Base-by-base conservation (phyloP, 169 alveolate species). In the Plasmodium gonderi region DNA sequence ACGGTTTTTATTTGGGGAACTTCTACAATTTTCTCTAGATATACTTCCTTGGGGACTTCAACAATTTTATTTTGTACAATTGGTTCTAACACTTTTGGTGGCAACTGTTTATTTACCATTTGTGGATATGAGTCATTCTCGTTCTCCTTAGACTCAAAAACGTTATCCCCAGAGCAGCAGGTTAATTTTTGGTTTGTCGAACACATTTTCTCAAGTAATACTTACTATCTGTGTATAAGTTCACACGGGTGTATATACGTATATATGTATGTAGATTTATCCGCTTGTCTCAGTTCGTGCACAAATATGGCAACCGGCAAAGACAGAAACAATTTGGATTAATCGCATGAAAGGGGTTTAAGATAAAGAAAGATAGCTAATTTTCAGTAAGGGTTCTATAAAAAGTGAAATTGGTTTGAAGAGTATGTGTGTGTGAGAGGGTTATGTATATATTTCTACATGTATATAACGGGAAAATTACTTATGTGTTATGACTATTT, bases 1-100 rank as follows among this genome's bases (percentile, higher is more conserved):
- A 96, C 97, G 23, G 92, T 96, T 69, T 96, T 96, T 69, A 96
- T 96, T 85, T 95, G 96, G 23, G 97, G 97, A 12, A 96, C 97
- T 90, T 96, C 97, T 23, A 96, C 90, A 80, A 96, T 94, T 89
- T 95, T 95, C 94, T 96, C 97, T 75, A 94, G 95, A 76, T 92
- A 90, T 38, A 93, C 94, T 54, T 95, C 97, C 92, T 92, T 95
- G 75, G 95, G 95, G 12, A 96, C 96, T 91, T 96, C 97, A 77
- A 96, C 94, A 75, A 96, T 87, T 80, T 95, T 94, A 89, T 95
- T 96, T 93, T 95, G 92, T 80, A 94, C 79, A 64, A 81, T 81
- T 42, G 94, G 94, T 49, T 90, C 90, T 72, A 90, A 78, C 14
- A 90, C 90, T 79, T 90, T 90, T n/a, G 94, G 90, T 76, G 90